Evolutionary conservation across 2,329 filamentous ascomycete species (phyloP).

Genomic region (Pseudocercospora cruenta): DNA sequence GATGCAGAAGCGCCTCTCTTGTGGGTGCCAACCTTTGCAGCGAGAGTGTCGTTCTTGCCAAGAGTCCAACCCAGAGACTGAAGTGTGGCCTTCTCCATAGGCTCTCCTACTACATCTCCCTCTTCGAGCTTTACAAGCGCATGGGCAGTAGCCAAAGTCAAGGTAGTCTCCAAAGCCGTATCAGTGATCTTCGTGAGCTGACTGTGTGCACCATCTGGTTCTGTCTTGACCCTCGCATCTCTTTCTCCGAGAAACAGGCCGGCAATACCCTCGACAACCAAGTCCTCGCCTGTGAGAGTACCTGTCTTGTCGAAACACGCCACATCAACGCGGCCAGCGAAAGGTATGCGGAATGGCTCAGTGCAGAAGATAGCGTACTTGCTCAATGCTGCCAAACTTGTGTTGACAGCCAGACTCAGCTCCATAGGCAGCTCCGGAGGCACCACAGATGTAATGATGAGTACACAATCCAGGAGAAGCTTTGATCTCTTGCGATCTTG

Average conservation of each 20-base stretch:
- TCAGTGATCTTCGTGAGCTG: constrained; percentile 72
- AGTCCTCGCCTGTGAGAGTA: constrained; percentile 91
- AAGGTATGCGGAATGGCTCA: constrained; percentile 97
- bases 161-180: constrained; percentile 77
- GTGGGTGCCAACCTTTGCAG: constrained; percentile 63
- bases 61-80: constrained; percentile 87
- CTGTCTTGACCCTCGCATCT: constrained; percentile 59
- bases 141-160: constrained; percentile 93
- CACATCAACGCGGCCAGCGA: constrained; percentile 90
- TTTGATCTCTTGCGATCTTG: constrained; percentile 97
- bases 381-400: constrained; percentile 88
- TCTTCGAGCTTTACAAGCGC: constrained; percentile 95
- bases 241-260: constrained; percentile 75
- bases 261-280: constrained; percentile 95
- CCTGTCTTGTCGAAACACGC: constrained; percentile 99
- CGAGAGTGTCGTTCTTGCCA: constrained; percentile 84
- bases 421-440: constrained; percentile 99
- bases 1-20: constrained; percentile 48
- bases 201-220: constrained; percentile 81
- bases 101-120: constrained; percentile 94
- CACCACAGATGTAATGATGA: constrained; percentile 97
- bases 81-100: constrained; percentile 97
- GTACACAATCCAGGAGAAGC: constrained; percentile 91
- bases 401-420: constrained; percentile 94
- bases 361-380: constrained; percentile 98